Percentiles rank a stretch among this genome's conserved stretches.
Conservation (phyloP, 75 land plant genomes). For the Ceratopteris richardii region DNA sequence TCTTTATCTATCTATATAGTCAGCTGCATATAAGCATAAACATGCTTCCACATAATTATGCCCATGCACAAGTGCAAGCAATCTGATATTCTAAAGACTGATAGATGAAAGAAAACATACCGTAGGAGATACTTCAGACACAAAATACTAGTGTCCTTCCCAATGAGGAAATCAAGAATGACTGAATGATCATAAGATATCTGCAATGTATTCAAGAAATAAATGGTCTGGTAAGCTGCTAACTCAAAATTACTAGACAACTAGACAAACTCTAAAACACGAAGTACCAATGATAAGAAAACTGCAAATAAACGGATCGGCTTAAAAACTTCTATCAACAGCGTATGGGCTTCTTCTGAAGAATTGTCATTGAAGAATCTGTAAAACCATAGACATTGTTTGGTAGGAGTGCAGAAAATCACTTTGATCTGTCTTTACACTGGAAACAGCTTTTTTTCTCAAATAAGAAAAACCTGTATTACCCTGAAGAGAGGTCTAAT, state of each 20-base stretch:
- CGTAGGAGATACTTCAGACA: constrained; percentile 55
- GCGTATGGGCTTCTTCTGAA: neutral
- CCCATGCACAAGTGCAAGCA: too few species aligned
- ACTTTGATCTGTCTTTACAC: too few species aligned
- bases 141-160: constrained; percentile 48
- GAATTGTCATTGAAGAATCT: neutral
- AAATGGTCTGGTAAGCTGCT: neutral
- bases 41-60: too few species aligned
- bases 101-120: constrained; percentile 12
- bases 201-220: constrained; percentile 23
- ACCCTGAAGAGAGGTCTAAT: neutral
- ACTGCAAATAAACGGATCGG: neutral
- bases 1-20: too few species aligned
- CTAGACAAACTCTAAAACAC: too few species aligned
- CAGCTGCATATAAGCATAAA: too few species aligned
- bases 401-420: too few species aligned
- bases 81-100: too few species aligned
- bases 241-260: too few species aligned
- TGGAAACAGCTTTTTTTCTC: neutral
- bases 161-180: constrained; percentile 68
- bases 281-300: neutral
- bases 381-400: too few species aligned
- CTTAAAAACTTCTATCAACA: neutral
- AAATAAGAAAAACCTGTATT: neutral
- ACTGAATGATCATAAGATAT: constrained; percentile 63